These are phyloP conservation scores for Lachancea mirantina DNA, from an alignment of 805 yeast species.

Conservation along the genomic window DNA sequence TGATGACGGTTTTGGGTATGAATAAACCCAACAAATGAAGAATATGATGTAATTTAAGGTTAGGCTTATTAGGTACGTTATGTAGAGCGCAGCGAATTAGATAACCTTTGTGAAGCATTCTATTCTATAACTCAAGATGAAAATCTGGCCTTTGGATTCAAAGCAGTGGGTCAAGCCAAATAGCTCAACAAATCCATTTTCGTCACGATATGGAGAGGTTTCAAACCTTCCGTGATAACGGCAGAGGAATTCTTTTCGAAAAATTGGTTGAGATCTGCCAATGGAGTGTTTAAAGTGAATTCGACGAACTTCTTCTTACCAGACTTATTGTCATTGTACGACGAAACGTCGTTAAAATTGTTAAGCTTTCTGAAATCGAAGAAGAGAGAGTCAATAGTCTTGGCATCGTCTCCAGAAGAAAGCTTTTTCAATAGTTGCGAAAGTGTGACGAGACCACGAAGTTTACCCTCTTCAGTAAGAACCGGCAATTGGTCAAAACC, in stretches of 20 bases:
- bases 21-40: no score
- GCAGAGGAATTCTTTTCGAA: constrained; percentile 83
- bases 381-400: constrained; percentile 41
- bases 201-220: constrained; percentile 78
- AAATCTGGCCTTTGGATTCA: constrained; percentile 1
- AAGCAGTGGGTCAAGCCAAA: constrained; percentile 21
- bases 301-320: constrained; percentile 60
- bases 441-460: constrained; percentile 70
- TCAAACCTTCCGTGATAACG: constrained; percentile 67
- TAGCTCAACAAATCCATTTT: constrained; percentile 73
- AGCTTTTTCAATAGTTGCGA: constrained; percentile 63
- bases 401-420: constrained; percentile 53
- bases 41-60: no score
- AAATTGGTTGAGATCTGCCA: constrained; percentile 64
- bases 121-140: constrained; percentile 1
- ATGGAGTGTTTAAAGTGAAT: constrained; percentile 58
- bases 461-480: constrained; percentile 46
- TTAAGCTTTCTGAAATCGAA: constrained; percentile 69
- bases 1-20: constrained; percentile 25
- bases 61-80: no score
- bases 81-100: no score
- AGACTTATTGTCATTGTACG: constrained; percentile 54
- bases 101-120: constrained; percentile 1
- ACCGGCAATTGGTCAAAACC: constrained; percentile 87
- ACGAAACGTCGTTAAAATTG: constrained; percentile 50